Evolutionary conservation across 306 rosid species (phyloP), one percentile per base, ranked within the genome.

Genomic region (Gleditsia sinensis): DNA sequence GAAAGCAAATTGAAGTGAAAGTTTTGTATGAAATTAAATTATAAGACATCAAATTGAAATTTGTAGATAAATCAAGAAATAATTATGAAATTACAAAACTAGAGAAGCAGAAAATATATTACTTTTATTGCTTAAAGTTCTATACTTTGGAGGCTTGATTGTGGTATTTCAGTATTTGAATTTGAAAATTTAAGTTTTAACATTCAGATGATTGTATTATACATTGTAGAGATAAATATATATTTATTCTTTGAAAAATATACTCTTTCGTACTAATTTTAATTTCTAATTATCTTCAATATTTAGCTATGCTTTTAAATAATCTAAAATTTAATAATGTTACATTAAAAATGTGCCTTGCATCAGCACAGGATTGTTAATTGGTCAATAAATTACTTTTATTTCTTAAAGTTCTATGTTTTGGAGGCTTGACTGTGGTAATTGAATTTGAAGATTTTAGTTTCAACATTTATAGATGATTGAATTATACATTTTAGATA

Each of bases 401-500:
- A 43, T 58, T 43, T 23, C 48, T 28, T 43, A 72, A 72, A 72
- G 1, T 58, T 28, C 36, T 45, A 9, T 48, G 33, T 53, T 48
- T 39, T 42, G 42, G 20, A 43, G n/a, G 49, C 46, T 55, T 55
- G 39, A 7, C 17, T 36, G 25, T 33, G 1, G n/a, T n/a, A n/a
- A n/a, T 58, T 58, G 64, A 34, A 36, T 59, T 60, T 48, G 51
- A 58, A 69, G 24, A n/a, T n/a, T 36, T 33, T 6, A 59, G 7
- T 59, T 72, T 43, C 28, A 28, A 19, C 1, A 19, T 11, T 69
- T 40, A n/a, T n/a, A 36, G 75, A 36, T 59, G 34, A 61, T 28
- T 49, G 46, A 60, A 58, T 37, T 77, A 36, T 51, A 14, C 21
- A 71, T n/a, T 28, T 34, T 78, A 20, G 39, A 24, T 16, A 51